Conservation (phyloP, 805 yeast species). For the Saccharomycopsis vini region DNA sequence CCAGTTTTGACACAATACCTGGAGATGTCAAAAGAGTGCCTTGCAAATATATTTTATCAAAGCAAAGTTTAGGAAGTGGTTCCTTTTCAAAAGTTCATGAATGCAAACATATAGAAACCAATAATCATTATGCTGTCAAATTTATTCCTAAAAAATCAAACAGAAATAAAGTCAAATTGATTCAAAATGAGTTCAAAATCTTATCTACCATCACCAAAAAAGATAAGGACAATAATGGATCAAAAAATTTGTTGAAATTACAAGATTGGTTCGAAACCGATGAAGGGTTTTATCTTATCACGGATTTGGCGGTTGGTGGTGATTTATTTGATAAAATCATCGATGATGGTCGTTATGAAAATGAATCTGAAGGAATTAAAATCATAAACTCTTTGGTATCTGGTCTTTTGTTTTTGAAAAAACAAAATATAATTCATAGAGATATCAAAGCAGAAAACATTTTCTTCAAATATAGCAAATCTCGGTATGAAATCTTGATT, state of each 20-base stretch:
- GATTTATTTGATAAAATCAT: conserved; percentile 58
- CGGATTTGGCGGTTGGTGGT: conserved; percentile 61
- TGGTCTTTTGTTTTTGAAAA: conserved; percentile 51
- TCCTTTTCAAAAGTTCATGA: conserved; percentile 43
- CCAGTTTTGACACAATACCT: conserved; percentile 6
- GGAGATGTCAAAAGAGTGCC: background rate
- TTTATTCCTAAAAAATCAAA: conserved; percentile 25
- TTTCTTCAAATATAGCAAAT: conserved; percentile 51
- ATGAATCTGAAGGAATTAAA: conserved; percentile 39
- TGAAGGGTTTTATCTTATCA: conserved; percentile 45
- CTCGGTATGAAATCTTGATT: conserved; percentile 53
- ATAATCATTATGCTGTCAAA: conserved; percentile 41
- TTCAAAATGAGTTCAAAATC: conserved; percentile 54
- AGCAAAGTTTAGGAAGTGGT: conserved; percentile 33
- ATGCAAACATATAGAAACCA: conserved; percentile 35
- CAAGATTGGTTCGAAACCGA: conserved; percentile 65
- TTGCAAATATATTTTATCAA: conserved; percentile 13
- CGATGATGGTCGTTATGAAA: conserved; percentile 34
- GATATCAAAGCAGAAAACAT: conserved; percentile 88
- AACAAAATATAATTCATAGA: conserved; percentile 59
- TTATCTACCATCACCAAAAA: conserved; percentile 43
- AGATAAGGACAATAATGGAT: conserved; percentile 11
- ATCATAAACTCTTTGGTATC: conserved; percentile 42
- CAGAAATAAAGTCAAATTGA: conserved; percentile 27
- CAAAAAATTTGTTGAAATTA: conserved; percentile 45